phyloP scores from a whole-genome alignment of 352 stramenopile species.

The Globisporangium recalcitrans region DNA sequence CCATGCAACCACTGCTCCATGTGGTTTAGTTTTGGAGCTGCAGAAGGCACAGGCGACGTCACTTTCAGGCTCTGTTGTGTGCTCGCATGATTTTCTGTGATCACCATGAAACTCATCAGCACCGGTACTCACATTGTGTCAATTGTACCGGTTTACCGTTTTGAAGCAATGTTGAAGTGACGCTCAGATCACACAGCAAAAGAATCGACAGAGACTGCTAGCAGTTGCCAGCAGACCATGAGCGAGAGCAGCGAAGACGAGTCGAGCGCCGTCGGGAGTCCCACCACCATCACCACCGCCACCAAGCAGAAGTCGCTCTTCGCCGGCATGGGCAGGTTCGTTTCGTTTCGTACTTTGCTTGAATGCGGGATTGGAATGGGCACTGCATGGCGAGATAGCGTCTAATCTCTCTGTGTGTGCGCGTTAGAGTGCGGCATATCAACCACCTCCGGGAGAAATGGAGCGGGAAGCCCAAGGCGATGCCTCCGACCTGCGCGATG shows the following conservation, averaged over 20 bases:
- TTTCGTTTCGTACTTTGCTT: neutral
- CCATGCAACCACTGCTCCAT: no score
- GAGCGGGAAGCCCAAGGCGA: slow-evolving; percentile 21
- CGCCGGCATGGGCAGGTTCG: slow-evolving; percentile 32
- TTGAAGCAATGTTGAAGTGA: no score
- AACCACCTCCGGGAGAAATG: slow-evolving; percentile 52
- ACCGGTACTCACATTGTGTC: no score
- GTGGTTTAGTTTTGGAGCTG: no score
- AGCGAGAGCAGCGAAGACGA: slow-evolving; percentile 42
- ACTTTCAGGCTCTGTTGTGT: no score
- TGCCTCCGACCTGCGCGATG: slow-evolving; percentile 2
- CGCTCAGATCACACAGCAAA: no score
- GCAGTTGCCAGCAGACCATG: no score
- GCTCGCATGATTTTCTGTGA: no score
- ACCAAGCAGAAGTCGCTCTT: slow-evolving; percentile 44
- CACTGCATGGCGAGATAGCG: neutral
- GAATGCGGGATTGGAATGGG: neutral
- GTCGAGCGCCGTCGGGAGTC: slow-evolving; percentile 7
- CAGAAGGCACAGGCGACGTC: no score
- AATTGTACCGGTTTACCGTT: no score
- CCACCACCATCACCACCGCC: neutral
- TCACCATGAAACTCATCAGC: no score
- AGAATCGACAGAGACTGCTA: no score
- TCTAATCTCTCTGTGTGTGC: neutral
- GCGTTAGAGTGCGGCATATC: slow-evolving; percentile 41